Base-by-base conservation (phyloP, 2,329 filamentous ascomycete species). In the Diaporthe amygdali region DNA sequence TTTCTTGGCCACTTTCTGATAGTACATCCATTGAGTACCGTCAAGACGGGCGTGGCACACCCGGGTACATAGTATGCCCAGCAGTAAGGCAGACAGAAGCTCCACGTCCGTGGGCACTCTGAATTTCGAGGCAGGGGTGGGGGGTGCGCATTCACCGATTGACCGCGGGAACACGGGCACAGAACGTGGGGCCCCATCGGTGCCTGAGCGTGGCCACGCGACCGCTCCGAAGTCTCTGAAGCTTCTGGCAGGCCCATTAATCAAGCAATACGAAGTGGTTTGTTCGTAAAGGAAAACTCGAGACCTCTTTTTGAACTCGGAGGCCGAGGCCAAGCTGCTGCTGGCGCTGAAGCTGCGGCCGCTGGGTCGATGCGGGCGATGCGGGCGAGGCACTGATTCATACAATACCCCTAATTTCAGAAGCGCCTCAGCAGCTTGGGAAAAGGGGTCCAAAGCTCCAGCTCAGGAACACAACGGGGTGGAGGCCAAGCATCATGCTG, bases 401-500 rank as follows among this genome's bases (percentile, higher is more conserved):
- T 46, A 63, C 59, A 47, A 22, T 63, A 44, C 41, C 59, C 59
- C 59, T 63, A 63, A 63, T 63, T 63, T 63, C 59, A 63, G 41
- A 63, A 63, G 41, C 59, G 41, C 59, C 59, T 63, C 59, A 63
- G 59, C 59, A 47, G 59, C 39, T 20, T 12, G 41, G 39, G 20
- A 63, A 63, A 47, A 32, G 59, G 59, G 59, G 59, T 47, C 59
- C 59, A 47, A 14, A 63, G 59, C 59, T 63, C 59, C 59, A 63
- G 59, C 41, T 63, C 59, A 47, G 59, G 59, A 63, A 63, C 59
- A 34, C 59, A 47, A 63, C 34, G 20, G 41, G 41, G 59, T 63
- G 59, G 59, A 63, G 41, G 59, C 59, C 59, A 63, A 63, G 59
- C 59, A 63, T 63, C 59, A 46, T 63, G 39, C 39, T 47, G 59